A percentile compares a stretch with the other conserved stretches of the same genome.
Conservation (phyloP, 495 filamentous ascomycete species). For the Penicillium coprophilum region DNA sequence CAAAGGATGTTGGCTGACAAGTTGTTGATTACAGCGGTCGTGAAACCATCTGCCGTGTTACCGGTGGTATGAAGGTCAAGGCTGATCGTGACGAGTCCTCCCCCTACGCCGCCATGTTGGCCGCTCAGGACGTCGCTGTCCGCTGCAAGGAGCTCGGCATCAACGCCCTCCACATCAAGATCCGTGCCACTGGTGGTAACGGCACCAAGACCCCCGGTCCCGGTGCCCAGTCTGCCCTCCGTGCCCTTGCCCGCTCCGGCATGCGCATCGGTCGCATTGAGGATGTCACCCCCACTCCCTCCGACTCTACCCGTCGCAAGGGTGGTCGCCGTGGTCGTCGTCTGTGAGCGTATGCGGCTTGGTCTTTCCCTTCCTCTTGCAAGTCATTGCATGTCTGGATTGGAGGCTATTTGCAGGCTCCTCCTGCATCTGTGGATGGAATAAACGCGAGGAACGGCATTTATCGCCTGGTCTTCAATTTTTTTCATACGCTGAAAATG, state of each 20-base stretch:
- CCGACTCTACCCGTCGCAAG: conserved; percentile 98
- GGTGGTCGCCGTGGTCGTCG: conserved; percentile 99
- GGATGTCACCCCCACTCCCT: conserved; percentile 98
- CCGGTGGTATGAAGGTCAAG: conserved; percentile 99
- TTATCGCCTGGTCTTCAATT: conserved; percentile 57
- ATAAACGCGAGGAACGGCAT: conserved; percentile 60
- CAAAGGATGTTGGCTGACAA: conserved; percentile 54
- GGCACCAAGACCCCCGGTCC: conserved; percentile 99
- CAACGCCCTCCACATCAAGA: conserved; percentile 99
- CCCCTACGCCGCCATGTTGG: conserved; percentile 99
- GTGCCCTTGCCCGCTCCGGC: conserved; percentile 94
- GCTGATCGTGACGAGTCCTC: conserved; percentile 99
- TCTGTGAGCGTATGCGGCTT: conserved; percentile 65
- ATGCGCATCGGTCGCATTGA: conserved; percentile 99
- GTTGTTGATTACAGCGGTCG: conserved; percentile 80
- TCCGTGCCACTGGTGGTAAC: conserved; percentile 98
- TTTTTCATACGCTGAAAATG: conserved; percentile 45
- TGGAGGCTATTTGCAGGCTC: conserved; percentile 37
- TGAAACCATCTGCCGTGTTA: conserved; percentile 99
- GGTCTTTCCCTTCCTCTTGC: conserved; percentile 30
- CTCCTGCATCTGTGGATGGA: conserved; percentile 52
- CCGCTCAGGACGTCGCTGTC: conserved; percentile 86
- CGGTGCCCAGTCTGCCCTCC: conserved; percentile 97
- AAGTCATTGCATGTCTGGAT: conserved; percentile 34
- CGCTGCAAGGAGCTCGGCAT: conserved; percentile 99